Evolutionary conservation across 208 protist genomes (phyloP), one percentile per base, ranked within the genome.

Genomic region (Herpetomonas samuelpessoai): DNA sequence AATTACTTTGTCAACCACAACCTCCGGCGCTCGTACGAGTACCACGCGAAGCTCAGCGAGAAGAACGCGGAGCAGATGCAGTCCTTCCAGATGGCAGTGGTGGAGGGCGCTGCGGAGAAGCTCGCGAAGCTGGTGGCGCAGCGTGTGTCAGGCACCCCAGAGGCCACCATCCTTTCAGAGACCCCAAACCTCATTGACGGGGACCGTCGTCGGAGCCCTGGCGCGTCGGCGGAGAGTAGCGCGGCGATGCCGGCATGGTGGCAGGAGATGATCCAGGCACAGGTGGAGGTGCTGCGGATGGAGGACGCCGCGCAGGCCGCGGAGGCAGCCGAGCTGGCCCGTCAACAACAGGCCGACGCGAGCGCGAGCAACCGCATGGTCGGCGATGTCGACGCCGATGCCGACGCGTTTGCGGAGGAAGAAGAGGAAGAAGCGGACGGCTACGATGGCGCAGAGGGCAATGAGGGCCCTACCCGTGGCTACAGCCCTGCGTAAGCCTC

Each of bases 51-150:
- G 4, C 75, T 89, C 30, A 79, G 71, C 19, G 47, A 45, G 65
- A 35, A 55, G 28, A 93, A 92, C 56, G 83, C 78, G 7, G 64
- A 67, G 47, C 79, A 86, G 27, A 85, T 93, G 85, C 71, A 62
- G 31, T 25, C 25, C 25, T 92, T 90, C 63, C 80, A 95, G 60
- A 38, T 61, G 30, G 80, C 55, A 22, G 89, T 95, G 9, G 65
- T 90, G 14, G 56, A 65, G 7, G 57, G 59, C 27, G 89, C 89
- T 0, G 72, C 78, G 6, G 56, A 79, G 48, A 71, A 76, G 50
- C 61, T 95, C 3, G 79, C 79, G 18, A 68, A 67, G 62, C 29
- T 47, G n/a, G 31, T 84, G 26, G 49, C 50, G 35, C 44, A 53
- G 31, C 61, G 18, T 22, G 38, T 21, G 16, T 18, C 27, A 1